Evolutionary conservation across 164 flowering plant species (phyloP), one percentile per base, ranked within the genome.

Genomic region (Brasenia schreberi): DNA sequence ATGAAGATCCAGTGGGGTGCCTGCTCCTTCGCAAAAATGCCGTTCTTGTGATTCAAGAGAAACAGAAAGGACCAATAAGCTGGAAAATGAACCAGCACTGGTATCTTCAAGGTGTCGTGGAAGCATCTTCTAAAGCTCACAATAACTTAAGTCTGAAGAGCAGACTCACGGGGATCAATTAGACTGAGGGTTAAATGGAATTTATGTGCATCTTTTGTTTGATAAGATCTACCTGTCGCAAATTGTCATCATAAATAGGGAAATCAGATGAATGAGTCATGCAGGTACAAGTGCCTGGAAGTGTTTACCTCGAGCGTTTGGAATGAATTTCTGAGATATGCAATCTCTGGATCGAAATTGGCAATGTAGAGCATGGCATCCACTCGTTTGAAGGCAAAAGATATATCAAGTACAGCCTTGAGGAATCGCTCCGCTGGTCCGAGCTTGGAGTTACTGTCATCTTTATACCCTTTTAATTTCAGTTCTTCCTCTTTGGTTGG

Each of bases 401-500:
- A 96, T 66, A 92, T 78, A 70, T 84, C 85, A 68, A 92, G 86
- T 63, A 92, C 79, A 19, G 87, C 88, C 76, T 81, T 89, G 53
- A 92, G 80, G 76, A 92, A 92, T 67, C 75, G 82, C 81, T 92
- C 98, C 18, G 96, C 95, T 52, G 87, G 79, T 11, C 96, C 92
- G 18, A 87, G 82, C 75, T 92, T 92, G 70, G 68, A 53, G 0
- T 89, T 86, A 14, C 56, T 14, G 9, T 49, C 56, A 45, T 89
- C 88, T 63, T 81, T 90, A 61, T 85, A 88, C 63, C 77, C 81
- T 72, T 80, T 84, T 66, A 92, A 78, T 69, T 87, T 92, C 7
- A 83, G 75, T 64, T 90, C 98, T 80, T 92, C 98, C 74, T 90
- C 98, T 68, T 84, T 88, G 9, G 87, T 81, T 5, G 98, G 98